Percentiles rank a stretch among this genome's conserved stretches.
phyloP scores from a whole-genome alignment of 2,329 filamentous ascomycete species.

The Domatiomyces catenatus region DNA sequence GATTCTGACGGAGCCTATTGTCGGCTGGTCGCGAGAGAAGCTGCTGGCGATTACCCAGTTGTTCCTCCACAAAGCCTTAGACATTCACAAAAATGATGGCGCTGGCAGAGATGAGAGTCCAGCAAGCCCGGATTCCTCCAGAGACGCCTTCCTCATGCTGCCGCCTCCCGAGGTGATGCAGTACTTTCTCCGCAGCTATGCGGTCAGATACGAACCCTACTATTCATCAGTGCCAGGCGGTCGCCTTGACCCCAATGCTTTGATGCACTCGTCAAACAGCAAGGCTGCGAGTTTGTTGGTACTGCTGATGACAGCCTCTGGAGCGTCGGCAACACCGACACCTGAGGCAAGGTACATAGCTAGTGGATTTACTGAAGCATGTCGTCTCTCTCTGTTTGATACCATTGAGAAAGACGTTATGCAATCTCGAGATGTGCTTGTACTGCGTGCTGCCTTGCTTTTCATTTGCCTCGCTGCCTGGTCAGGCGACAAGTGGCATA shows the following conservation, averaged over 20 bases:
- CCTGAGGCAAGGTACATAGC: constrained; percentile 50
- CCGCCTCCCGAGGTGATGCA: constrained; percentile 52
- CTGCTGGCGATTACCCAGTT: constrained; percentile 57
- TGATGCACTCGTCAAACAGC: constrained; percentile 47
- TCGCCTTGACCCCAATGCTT: constrained; percentile 49
- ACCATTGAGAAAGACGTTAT: constrained; percentile 57
- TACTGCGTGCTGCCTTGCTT: constrained; percentile 49
- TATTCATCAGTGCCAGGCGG: constrained; percentile 48
- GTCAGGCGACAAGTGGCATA: constrained; percentile 64
- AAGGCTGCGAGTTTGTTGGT: constrained; percentile 51
- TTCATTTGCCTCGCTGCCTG: constrained; percentile 55
- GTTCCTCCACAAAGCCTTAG: constrained; percentile 55
- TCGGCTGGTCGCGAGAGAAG: constrained; percentile 47
- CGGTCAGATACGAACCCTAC: constrained; percentile 50
- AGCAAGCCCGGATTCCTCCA: constrained; percentile 37
- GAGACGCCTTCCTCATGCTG: constrained; percentile 41
- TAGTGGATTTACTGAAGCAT: constrained; percentile 53
- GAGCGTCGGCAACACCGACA: constrained; percentile 50
- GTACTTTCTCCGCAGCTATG: constrained; percentile 51
- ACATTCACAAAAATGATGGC: constrained; percentile 41
- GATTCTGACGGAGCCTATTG: constrained; percentile 33
- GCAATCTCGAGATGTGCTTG: constrained; percentile 48
- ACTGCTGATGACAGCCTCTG: constrained; percentile 57
- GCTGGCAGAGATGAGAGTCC: constrained; percentile 10
- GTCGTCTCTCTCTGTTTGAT: constrained; percentile 56